These are phyloP conservation scores for Geotrichum reessii DNA, from an alignment of 1,139 yeast genomes.

Conservation along the genomic window DNA sequence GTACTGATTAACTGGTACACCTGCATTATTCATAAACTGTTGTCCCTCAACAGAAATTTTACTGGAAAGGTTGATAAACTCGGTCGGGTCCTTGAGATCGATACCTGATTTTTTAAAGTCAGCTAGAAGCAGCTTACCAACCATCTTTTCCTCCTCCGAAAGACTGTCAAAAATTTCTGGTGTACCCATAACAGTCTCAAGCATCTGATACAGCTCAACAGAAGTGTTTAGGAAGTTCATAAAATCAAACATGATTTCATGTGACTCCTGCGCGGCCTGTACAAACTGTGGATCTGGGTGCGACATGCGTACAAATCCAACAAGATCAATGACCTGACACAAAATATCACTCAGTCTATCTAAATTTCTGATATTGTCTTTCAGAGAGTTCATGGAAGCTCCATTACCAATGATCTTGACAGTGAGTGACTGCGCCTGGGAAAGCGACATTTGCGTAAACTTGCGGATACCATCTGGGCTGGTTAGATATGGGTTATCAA, in stretches of 20 bases:
- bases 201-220: slow-evolving; percentile 58
- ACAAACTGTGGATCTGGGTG: slow-evolving; percentile 63
- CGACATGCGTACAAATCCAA: slow-evolving; percentile 84
- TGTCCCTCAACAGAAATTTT: slow-evolving; percentile 80
- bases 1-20: slow-evolving; percentile 36
- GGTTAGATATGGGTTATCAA: slow-evolving; percentile 61
- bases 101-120: slow-evolving; percentile 93
- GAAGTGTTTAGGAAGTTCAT: slow-evolving; percentile 92
- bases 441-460: slow-evolving; percentile 61
- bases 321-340: slow-evolving; percentile 89
- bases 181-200: slow-evolving; percentile 51
- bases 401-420: slow-evolving; percentile 42
- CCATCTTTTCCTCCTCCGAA: slow-evolving; percentile 68
- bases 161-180: slow-evolving; percentile 40
- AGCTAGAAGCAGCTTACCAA: slow-evolving; percentile 70
- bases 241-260: slow-evolving; percentile 83
- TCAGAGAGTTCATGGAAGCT: slow-evolving; percentile 30
- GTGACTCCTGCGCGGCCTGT: slow-evolving; percentile 80
- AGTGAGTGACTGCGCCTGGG: slow-evolving; percentile 58
- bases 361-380: slow-evolving; percentile 55
- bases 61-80: slow-evolving; percentile 75
- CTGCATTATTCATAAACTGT: slow-evolving; percentile 54
- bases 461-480: slow-evolving; percentile 64
- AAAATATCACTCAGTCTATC: slow-evolving; percentile 84
- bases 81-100: slow-evolving; percentile 54